Conservation (phyloP, 495 filamentous ascomycete species). For the Trichoderma orchidacearum region DNA sequence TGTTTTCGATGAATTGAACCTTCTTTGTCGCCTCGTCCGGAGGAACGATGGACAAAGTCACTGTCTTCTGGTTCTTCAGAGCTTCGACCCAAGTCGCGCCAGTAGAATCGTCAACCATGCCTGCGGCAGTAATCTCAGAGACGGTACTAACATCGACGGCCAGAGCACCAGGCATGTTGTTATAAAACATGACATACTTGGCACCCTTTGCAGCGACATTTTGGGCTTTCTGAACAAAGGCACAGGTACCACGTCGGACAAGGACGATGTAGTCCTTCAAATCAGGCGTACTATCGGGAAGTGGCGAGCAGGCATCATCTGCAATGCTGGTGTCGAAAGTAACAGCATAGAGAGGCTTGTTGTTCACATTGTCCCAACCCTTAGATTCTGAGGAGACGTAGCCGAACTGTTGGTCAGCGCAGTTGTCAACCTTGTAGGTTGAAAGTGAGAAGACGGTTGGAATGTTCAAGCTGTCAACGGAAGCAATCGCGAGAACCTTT, state of each 20-base stretch:
- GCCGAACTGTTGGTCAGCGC: conserved; percentile 16
- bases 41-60: conserved; percentile 29
- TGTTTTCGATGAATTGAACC: conserved; percentile 22
- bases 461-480: conserved; percentile 32
- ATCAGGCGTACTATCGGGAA: conserved; percentile 31
- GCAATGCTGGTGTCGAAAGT: conserved; percentile 32
- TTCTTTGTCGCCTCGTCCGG: conserved; percentile 22
- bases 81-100: conserved; percentile 29
- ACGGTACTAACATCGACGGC: conserved; percentile 8
- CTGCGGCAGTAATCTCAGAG: conserved; percentile 15
- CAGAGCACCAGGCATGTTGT: conserved; percentile 25
- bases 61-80: conserved; percentile 19
- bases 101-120: conserved; percentile 29
- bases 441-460: conserved; percentile 26
- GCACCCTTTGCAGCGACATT: conserved; percentile 38
- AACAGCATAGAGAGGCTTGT: conserved; percentile 32
- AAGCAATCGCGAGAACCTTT: conserved; percentile 35
- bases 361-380: conserved; percentile 21
- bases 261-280: conserved; percentile 38
- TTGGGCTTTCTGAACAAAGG: conserved; percentile 30
- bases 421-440: conserved; percentile 16
- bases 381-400: conserved; percentile 17
- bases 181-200: conserved; percentile 42
- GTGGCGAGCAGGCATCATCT: conserved; percentile 30
- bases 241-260: conserved; percentile 38